Base-by-base conservation (phyloP, 257 asterid species). In the Euphrasia confusa region DNA sequence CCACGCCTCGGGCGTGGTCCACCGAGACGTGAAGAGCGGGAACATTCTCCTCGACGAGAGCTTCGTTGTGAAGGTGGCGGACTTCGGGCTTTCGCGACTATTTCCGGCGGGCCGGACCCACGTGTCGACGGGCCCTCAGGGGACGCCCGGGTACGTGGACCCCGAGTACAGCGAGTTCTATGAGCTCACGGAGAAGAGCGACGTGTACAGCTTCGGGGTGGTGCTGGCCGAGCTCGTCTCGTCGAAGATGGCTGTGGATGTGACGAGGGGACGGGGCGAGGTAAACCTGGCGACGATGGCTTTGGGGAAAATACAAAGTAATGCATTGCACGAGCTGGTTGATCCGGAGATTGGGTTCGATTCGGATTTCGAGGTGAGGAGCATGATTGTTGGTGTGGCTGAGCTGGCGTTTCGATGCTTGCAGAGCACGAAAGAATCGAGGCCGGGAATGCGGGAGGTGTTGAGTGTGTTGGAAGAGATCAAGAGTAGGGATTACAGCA, bases 321-420 rank as follows among this genome's bases (percentile, higher is more conserved):
- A n/a, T 17, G 74, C 58, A 8, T 13, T 77, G 57, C 21, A 7
- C 11, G 76, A 77, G 14, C 66, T 77, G 7, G 81, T 77, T 5
- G 81, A 77, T 63, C 50, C 63, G 13, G 8, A 13, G 48, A 65
- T 77, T 1, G 76, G 74, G 45, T 77, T 73, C 26, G 76, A 67
- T 32, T 66, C 74, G 0, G 75, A 73, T 56, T 1, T 33, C 5
- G 3, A 60, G 49, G 74, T 67, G 18, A 72, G 64, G 33, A 26
- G 37, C 0, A 66, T 57, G 78, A 60, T 77, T 2, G 5, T 11
- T 24, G 74, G 21, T 7, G 81, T 70, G 64, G 81, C 78, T 0
- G 81, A 73, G 78, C 21, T 77, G 76, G 81, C 73, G 4, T 73
- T 73, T 63, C 78, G 5, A 4, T 77, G 81, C 74, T 50, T 77